These are phyloP conservation scores for Lichtheimia corymbifera DNA, from an alignment of 371 early-diverging fungal species.

Conservation along the genomic window DNA sequence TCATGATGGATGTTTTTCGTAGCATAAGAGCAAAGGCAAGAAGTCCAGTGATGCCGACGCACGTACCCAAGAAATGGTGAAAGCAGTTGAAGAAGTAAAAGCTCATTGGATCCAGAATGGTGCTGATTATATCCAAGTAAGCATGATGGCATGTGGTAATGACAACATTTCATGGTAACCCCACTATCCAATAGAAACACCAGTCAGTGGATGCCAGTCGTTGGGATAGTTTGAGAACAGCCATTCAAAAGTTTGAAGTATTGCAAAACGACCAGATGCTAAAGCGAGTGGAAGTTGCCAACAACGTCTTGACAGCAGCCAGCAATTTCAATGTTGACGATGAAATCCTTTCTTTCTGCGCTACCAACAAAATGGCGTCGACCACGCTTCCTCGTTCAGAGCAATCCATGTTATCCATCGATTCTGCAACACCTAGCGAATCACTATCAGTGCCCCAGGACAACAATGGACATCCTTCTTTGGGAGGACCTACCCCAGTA, in stretches of 20 bases:
- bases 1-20: not conserved
- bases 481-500: slow-evolving; percentile 13
- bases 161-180: not conserved
- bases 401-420: slow-evolving; percentile 14
- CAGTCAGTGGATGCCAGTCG: slow-evolving; percentile 52
- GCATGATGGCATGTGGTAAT: not conserved
- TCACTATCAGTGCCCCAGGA: slow-evolving; percentile 4
- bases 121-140: slow-evolving; percentile 45
- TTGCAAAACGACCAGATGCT: slow-evolving; percentile 48
- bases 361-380: slow-evolving; percentile 3
- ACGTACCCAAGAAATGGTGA: slow-evolving; percentile 28
- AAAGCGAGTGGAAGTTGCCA: slow-evolving; percentile 39
- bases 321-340: slow-evolving; percentile 24
- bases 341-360: slow-evolving; percentile 28
- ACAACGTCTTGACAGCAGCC: slow-evolving; percentile 19
- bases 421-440: slow-evolving; percentile 9
- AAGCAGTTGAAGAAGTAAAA: slow-evolving; percentile 24
- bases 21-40: slow-evolving; percentile 47
- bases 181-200: slow-evolving; percentile 29
- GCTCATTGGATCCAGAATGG: slow-evolving; percentile 46
- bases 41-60: slow-evolving; percentile 33
- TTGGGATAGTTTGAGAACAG: slow-evolving; percentile 37
- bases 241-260: slow-evolving; percentile 42
- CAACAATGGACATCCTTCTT: not conserved
- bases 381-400: slow-evolving; percentile 2